A percentile compares a stretch with the other conserved stretches of the same genome.
Conservation (phyloP, 495 filamentous ascomycete species). For the Penicillium canescens region DNA sequence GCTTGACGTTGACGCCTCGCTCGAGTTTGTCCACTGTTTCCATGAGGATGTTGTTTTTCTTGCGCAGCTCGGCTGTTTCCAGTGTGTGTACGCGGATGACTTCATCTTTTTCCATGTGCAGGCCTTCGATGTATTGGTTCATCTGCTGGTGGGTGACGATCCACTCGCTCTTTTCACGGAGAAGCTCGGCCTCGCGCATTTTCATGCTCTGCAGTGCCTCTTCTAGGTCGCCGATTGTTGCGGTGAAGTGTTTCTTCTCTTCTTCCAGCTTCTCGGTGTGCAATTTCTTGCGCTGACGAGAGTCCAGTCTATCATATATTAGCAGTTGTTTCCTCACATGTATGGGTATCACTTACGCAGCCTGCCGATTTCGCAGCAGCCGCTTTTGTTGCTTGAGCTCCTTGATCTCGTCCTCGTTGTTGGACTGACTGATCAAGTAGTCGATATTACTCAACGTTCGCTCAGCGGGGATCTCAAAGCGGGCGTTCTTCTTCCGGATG, state of each 20-base stretch:
- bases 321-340: conserved; percentile 17
- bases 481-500: conserved; percentile 98
- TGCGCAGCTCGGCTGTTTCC: conserved; percentile 92
- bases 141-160: conserved; percentile 66
- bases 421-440: conserved; percentile 81
- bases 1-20: conserved; percentile 61
- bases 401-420: conserved; percentile 92
- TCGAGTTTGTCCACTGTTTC: conserved; percentile 82
- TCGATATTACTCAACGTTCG: conserved; percentile 95
- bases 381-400: conserved; percentile 98
- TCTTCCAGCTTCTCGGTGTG: conserved; percentile 97
- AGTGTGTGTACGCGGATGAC: conserved; percentile 85
- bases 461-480: conserved; percentile 96
- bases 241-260: conserved; percentile 88
- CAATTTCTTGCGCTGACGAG: conserved; percentile 96
- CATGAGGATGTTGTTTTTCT: conserved; percentile 87
- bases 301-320: conserved; percentile 74
- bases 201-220: conserved; percentile 65
- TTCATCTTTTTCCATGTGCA: conserved; percentile 88
- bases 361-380: conserved; percentile 90
- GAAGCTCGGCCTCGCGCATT: conserved; percentile 58
- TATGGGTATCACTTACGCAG: conserved; percentile 67
- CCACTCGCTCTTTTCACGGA: conserved; percentile 68
- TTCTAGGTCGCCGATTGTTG: conserved; percentile 72
- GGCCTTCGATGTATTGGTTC: conserved; percentile 70